Evolutionary conservation across 2,329 filamentous ascomycete species (phyloP).

Genomic region (Xylariales sp.): DNA sequence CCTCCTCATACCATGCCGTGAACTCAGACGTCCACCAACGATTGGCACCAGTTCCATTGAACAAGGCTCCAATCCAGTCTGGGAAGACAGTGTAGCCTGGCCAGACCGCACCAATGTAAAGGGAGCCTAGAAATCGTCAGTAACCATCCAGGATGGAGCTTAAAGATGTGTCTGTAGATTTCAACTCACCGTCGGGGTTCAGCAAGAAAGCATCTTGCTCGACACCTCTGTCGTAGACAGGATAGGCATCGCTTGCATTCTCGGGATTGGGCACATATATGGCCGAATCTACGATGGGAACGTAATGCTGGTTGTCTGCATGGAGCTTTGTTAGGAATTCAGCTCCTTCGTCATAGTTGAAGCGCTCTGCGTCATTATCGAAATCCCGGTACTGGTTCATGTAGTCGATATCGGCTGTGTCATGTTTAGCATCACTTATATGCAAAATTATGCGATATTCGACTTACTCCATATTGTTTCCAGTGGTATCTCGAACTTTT

Average conservation of each 20-base stretch:
- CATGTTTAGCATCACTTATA: constrained; percentile 38
- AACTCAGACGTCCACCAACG: constrained; percentile 66
- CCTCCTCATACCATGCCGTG: constrained; percentile 46
- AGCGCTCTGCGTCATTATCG: constrained; percentile 55
- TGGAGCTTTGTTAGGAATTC: constrained; percentile 60
- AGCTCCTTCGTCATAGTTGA: constrained; percentile 51
- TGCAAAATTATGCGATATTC: constrained; percentile 23
- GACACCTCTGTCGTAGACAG: constrained; percentile 57
- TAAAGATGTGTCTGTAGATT: neutral
- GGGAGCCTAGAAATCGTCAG: constrained; percentile 24
- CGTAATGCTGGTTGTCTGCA: constrained; percentile 60
- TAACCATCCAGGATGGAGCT: neutral
- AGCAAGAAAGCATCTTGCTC: constrained; percentile 50
- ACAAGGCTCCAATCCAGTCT: constrained; percentile 61
- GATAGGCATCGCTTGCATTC: constrained; percentile 62
- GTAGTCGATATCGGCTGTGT: constrained; percentile 64
- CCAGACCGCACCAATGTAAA: constrained; percentile 64
- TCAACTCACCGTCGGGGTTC: constrained; percentile 45
- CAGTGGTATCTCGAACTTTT: constrained; percentile 58
- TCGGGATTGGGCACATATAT: constrained; percentile 66
- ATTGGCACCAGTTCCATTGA: constrained; percentile 59
- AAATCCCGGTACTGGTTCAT: constrained; percentile 61
- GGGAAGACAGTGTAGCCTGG: constrained; percentile 68
- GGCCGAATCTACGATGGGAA: constrained; percentile 70
- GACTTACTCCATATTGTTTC: constrained; percentile 63